phyloP scores from a whole-genome alignment of 768 basidiomycete genomes.

The Suillus brevipes region DNA sequence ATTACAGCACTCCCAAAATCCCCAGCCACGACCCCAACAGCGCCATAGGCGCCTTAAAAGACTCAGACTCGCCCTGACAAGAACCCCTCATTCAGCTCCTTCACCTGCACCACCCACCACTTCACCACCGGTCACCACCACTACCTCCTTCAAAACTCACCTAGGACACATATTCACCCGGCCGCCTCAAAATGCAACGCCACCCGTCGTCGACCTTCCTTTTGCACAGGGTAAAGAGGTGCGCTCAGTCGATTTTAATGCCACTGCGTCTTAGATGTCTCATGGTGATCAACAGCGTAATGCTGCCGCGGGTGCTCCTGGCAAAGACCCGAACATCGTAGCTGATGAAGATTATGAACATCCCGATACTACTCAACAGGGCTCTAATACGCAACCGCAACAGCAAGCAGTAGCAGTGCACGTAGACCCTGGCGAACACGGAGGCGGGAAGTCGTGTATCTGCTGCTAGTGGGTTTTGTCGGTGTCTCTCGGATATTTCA shows the following conservation, averaged over 20 bases:
- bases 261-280: no score
- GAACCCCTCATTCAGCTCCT: neutral
- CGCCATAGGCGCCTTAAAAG: neutral
- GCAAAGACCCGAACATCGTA: no score
- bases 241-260: neutral
- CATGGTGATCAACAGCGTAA: no score
- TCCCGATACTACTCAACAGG: neutral
- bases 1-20: neutral
- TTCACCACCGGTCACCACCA: neutral
- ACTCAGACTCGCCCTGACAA: neutral
- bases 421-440: neutral
- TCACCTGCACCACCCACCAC: neutral
- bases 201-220: neutral
- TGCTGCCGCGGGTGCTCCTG: no score
- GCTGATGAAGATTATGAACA: no score
- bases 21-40: neutral
- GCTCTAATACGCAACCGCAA: neutral
- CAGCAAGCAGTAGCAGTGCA: neutral
- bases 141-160: neutral
- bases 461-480: no score
- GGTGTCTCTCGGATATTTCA: no score
- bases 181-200: neutral
- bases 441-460: neutral
- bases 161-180: neutral
- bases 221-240: neutral